These are phyloP conservation scores for Erysimum cheiri DNA, from an alignment of 441 rosid genomes.

Conservation along the genomic window DNA sequence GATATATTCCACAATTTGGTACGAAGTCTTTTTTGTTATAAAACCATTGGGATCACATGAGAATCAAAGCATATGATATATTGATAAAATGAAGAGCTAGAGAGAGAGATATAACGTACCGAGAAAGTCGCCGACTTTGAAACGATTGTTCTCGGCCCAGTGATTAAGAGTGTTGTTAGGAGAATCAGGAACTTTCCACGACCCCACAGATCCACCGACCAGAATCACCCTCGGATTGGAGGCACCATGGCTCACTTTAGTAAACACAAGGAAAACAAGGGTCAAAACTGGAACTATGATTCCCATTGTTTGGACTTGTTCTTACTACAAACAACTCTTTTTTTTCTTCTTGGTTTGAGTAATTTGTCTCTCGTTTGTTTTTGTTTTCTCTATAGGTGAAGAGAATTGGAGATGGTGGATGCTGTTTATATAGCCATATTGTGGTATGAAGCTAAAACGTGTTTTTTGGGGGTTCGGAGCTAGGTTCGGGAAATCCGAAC, in stretches of 20 bases:
- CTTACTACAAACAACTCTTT: slow-evolving; percentile 26
- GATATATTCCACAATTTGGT: not conserved
- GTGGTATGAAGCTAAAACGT: slow-evolving; percentile 25
- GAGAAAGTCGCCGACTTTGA: slow-evolving; percentile 56
- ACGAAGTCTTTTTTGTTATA: not conserved
- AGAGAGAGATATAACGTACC: slow-evolving; percentile 36
- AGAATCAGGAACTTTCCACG: slow-evolving; percentile 56
- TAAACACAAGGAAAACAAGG: slow-evolving; percentile 36
- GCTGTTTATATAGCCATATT: slow-evolving; percentile 36
- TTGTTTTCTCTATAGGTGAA: slow-evolving; percentile 27
- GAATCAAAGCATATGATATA: not conserved
- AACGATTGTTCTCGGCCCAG: slow-evolving; percentile 54
- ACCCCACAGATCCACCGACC: slow-evolving; percentile 50
- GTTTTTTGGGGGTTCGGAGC: not conserved
- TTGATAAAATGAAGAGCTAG: not conserved
- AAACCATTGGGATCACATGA: not conserved
- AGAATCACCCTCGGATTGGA: slow-evolving; percentile 44
- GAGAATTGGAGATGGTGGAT: slow-evolving; percentile 21
- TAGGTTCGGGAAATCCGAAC: slow-evolving; percentile 26
- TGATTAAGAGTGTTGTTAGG: slow-evolving; percentile 45
- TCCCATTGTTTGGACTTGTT: slow-evolving; percentile 17
- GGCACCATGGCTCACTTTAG: slow-evolving; percentile 34
- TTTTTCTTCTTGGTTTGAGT: slow-evolving; percentile 5
- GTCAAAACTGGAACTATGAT: slow-evolving; percentile 37
- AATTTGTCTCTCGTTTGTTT: slow-evolving; percentile 21